Evolutionary conservation across 2,329 filamentous ascomycete genomes (phyloP).

Genomic region (Ophiostoma sp.): DNA sequence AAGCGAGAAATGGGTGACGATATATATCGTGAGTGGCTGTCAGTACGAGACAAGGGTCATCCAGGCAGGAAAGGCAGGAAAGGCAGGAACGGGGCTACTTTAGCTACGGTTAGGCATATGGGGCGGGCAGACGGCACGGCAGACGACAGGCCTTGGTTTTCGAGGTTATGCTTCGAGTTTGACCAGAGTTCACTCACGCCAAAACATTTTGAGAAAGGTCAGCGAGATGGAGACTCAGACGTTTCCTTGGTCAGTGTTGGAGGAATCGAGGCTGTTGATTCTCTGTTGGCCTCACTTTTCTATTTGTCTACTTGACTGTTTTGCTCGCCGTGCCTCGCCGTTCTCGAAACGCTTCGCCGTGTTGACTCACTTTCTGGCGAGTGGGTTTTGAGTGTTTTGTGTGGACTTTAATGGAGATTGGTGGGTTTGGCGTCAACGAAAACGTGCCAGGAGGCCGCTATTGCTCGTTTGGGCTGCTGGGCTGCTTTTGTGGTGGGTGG

Average conservation of each 20-base stretch:
- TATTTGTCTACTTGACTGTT: neutral
- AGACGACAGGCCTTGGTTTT: neutral
- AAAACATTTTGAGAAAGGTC: neutral
- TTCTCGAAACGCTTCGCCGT: neutral
- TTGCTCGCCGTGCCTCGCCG: neutral
- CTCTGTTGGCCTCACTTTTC: neutral
- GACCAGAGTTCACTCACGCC: too few species aligned
- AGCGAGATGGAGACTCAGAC: neutral
- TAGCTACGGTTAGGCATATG: neutral
- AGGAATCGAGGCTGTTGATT: neutral
- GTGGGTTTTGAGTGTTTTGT: neutral
- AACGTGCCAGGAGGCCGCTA: neutral
- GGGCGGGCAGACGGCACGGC: too few species aligned
- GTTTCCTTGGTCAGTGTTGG: neutral
- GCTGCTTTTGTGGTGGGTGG: neutral
- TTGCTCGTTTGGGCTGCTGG: neutral
- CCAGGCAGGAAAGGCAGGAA: slow-evolving; percentile 7
- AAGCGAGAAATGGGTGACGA: neutral
- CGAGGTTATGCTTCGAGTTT: neutral
- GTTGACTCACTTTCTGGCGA: neutral
- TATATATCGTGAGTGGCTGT: slow-evolving; percentile 1
- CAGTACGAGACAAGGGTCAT: neutral
- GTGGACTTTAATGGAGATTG: neutral
- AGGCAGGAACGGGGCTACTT: neutral
- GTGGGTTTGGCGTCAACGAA: neutral